Evolutionary conservation across 2,329 filamentous ascomycete species (phyloP), one percentile per base, ranked within the genome.

Genomic region (Ophiostoma tasmaniense): DNA sequence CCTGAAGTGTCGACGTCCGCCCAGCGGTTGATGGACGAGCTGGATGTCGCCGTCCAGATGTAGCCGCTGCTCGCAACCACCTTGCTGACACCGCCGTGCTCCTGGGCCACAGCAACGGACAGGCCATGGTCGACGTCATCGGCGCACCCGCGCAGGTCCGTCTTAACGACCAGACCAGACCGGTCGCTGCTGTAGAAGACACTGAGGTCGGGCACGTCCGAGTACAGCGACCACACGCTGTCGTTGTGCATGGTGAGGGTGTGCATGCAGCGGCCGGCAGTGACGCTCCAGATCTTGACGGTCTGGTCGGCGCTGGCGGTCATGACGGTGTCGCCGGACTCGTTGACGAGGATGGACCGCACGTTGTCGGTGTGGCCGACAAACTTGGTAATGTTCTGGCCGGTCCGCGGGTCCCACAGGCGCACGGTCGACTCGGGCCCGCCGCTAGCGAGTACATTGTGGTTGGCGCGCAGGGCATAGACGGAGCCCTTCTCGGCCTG

Each of bases 191-290:
- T 98, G 80, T 98, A 98, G 78, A 99, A 98, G 37, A 97, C 86
- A 11, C 90, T 89, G 3, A 99, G 84, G 70, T 90, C 85, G 0
- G 93, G 93, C 74, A 96, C 88, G 68, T 94, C 89, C 0, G 95
- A 97, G 78, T 90, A 96, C 28, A 99, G 83, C 1, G 92, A 96
- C 95, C 95, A 99, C 28, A 99, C 92, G 76, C 93, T 97, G 76
- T 97, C 93, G 76, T 96, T 96, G 80, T 99, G 95, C 95, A 99
- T 99, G 68, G 93, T 97, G 74, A 99, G 85, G 0, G 95, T 99
- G 79, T 97, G 92, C 90, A 98, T 94, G 83, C 95, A 99, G 74
- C 95, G 86, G 68, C 95, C 95, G 28, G 93, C 94, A 13, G 91
- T 95, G 74, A 98, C 89, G 73, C 93, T 97, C 95, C 95, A 99